Evolutionary conservation across 164 flowering plant species (phyloP), one percentile per base, ranked within the genome.

Genomic region (Umbilicus rupestris): DNA sequence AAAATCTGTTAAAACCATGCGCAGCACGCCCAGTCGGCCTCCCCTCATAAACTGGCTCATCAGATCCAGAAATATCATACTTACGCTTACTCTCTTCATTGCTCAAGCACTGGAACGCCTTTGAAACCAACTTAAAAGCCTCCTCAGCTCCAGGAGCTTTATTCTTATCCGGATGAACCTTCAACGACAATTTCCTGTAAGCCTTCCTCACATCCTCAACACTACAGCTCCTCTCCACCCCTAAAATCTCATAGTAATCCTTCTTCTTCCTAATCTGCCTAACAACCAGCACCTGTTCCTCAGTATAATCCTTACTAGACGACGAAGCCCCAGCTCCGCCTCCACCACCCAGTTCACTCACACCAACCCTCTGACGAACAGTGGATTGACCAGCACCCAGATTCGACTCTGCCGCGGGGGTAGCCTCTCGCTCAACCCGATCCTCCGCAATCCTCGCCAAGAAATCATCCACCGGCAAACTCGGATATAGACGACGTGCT

Each of bases 121-220:
- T 92, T 0, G 98, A 92, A 3, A 92, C 98, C 14, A 77, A 69
- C 82, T 92, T 92, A 70, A 92, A 92, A 0, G 98, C 95, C 69
- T 92, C 98, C 74, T 92, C 98, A 0, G 98, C 85, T 3, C 98
- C 98, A 2, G 98, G 96, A 0, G 98, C 91, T 52, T 76, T 78
- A 80, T 92, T 92, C 80, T 92, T 92, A 68, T 92, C 98, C 0
- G 98, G 96, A 62, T 92, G 98, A 50, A 92, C 96, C 67, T 90
- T 92, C 80, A 92, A 66, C 0, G 96, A 92, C 49, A 92, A 64
- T 65, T 92, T 92, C 46, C 96, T 67, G 66, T 92, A 92, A 0
- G 93, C 87, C 78, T 92, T 92, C 62, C 92, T 73, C 14, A 92
- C 82, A 69, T 92, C 98, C 47, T 90, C 98, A 3, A 83, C 85